phyloP scores from a whole-genome alignment of 495 filamentous ascomycete species.

The Hypoxylon crocopeplum region DNA sequence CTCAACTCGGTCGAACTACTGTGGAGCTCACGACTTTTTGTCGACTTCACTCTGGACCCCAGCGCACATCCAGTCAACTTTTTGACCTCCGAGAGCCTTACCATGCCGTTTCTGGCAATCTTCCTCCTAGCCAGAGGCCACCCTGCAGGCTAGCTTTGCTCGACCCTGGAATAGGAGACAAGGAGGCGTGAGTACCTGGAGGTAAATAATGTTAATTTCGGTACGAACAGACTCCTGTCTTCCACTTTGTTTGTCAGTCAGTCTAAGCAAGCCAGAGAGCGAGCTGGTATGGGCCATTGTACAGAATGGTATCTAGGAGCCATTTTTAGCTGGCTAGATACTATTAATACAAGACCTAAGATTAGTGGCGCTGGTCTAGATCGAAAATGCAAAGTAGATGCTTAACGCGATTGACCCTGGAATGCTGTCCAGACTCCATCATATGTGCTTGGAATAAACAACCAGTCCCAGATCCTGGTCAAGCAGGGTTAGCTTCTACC shows the following conservation, averaged over 20 bases:
- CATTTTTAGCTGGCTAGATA: conserved; percentile 4
- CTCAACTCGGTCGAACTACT: conserved; percentile 26
- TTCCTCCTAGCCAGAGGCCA: conserved; percentile 26
- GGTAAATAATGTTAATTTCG: conserved; percentile 2
- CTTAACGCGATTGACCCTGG: conserved; percentile 4
- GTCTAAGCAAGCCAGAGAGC: too few relatives aligned
- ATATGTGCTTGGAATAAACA: conserved; percentile 34
- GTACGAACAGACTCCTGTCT: background rate
- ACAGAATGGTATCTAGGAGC: background rate
- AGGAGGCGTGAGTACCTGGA: background rate
- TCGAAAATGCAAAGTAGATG: conserved; percentile 2
- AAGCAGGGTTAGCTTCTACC: conserved; percentile 24
- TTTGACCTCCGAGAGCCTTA: conserved; percentile 10
- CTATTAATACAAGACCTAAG: background rate
- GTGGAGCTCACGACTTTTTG: conserved; percentile 22
- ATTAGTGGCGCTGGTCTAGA: conserved; percentile 10
- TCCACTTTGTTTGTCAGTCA: too few relatives aligned
- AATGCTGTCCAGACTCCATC: conserved; percentile 12
- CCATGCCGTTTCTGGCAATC: conserved; percentile 28
- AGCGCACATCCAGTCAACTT: conserved; percentile 10
- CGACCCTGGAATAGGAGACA: conserved; percentile 37
- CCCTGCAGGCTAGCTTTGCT: conserved; percentile 16
- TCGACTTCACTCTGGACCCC: conserved; percentile 29
- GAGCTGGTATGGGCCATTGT: background rate
- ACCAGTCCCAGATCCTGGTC: conserved; percentile 29